Evolutionary conservation across 495 filamentous ascomycete species (phyloP).

Genomic region (Penicillium pulvis): DNA sequence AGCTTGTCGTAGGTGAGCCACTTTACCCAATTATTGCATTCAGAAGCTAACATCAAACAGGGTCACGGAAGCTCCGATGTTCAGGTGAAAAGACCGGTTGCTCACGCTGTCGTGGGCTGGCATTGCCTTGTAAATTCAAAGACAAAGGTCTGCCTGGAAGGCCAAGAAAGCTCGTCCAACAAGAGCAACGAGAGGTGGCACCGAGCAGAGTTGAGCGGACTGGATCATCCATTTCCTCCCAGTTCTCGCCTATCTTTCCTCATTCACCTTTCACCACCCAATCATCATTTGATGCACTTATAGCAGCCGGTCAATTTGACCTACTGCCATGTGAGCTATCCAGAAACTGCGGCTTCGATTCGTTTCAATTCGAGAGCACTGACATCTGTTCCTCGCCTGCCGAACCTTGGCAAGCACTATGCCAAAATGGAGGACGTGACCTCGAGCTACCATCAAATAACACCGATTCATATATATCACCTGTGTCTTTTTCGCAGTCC

Average conservation of each 20-base stretch:
- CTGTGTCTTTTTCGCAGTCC: slow-evolving; percentile 19
- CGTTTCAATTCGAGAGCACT: slow-evolving; percentile 18
- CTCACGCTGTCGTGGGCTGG: slow-evolving; percentile 22
- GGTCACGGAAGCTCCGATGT: slow-evolving; percentile 31
- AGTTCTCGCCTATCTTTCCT: slow-evolving; percentile 6
- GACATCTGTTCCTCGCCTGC: slow-evolving; percentile 20
- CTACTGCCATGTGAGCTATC: slow-evolving; percentile 20
- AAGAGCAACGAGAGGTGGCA: slow-evolving; percentile 9
- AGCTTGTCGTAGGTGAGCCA: slow-evolving; percentile 18
- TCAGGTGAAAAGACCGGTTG: slow-evolving; percentile 32
- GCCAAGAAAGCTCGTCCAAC: slow-evolving; percentile 24
- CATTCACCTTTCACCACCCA: background rate
- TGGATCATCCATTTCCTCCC: slow-evolving; percentile 13
- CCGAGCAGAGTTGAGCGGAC: slow-evolving; percentile 7
- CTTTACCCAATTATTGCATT: background rate
- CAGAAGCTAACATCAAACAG: slow-evolving; percentile 9
- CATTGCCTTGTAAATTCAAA: slow-evolving; percentile 28
- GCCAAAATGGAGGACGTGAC: background rate
- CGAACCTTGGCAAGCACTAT: slow-evolving; percentile 14
- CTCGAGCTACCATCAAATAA: slow-evolving; percentile 5
- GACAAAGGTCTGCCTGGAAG: slow-evolving; percentile 30
- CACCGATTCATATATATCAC: slow-evolving; percentile 15
- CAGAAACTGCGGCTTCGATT: slow-evolving; percentile 19
- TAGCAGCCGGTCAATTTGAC: slow-evolving; percentile 8
- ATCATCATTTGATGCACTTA: slow-evolving; percentile 8